phyloP scores from a whole-genome alignment of 495 filamentous ascomycete species.

The Podospora appendiculata region DNA sequence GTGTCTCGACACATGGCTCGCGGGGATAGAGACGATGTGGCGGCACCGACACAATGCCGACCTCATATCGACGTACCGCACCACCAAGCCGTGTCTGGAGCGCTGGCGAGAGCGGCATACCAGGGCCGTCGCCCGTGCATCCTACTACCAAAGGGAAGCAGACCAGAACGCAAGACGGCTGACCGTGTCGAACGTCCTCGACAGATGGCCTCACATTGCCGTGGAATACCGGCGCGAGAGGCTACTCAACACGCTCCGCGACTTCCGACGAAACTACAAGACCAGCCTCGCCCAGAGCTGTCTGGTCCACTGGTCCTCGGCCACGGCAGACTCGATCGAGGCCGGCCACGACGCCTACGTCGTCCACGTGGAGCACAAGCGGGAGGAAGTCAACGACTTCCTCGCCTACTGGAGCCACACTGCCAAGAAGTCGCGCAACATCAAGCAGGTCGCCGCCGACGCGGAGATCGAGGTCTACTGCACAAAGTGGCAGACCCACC shows the following conservation, averaged over 20 bases:
- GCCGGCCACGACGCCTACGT: constrained; percentile 9
- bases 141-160: constrained; percentile 6
- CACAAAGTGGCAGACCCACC: constrained; percentile 10
- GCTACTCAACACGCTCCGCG: constrained; percentile 15
- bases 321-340: constrained; percentile 8
- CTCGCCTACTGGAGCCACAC: constrained; percentile 17
- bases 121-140: neutral
- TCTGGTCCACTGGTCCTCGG: constrained; percentile 13
- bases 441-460: constrained; percentile 16
- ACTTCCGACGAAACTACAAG: constrained; percentile 22
- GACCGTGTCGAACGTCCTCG: constrained; percentile 12
- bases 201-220: constrained; percentile 18
- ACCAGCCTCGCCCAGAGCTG: constrained; percentile 13
- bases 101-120: constrained; percentile 14
- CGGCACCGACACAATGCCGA: constrained; percentile 16
- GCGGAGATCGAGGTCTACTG: constrained; percentile 19
- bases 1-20: constrained; percentile 15
- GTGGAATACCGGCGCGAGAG: constrained; percentile 12
- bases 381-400: constrained; percentile 16
- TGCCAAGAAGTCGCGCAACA: constrained; percentile 1
- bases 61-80: constrained; percentile 19
- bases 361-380: constrained; percentile 12
- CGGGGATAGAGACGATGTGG: constrained; percentile 6
- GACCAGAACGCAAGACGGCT: constrained; percentile 2
- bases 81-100: constrained; percentile 15